These are phyloP conservation scores for Populus alba DNA, from an alignment of 345 rosid genomes.

Conservation along the genomic window DNA sequence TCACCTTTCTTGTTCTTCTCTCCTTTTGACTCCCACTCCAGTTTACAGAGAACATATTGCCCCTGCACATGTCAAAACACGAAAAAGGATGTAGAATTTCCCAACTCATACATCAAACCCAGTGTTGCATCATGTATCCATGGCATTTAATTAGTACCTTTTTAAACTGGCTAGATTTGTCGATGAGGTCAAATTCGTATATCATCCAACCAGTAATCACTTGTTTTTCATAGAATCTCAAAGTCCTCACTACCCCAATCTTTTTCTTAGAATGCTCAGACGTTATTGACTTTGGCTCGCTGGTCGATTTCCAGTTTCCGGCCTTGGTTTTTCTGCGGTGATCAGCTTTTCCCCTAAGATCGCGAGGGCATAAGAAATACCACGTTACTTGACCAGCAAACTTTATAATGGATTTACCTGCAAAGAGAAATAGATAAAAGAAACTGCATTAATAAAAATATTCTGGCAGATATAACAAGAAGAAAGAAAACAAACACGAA, in stretches of 20 bases:
- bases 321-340: not conserved
- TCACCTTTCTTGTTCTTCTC: not conserved
- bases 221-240: not conserved
- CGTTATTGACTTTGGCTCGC: not conserved
- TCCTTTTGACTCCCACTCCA: slow-evolving; percentile 13
- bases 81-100: not conserved
- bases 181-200: slow-evolving; percentile 8
- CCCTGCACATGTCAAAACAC: slow-evolving; percentile 13
- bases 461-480: not conserved
- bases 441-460: not conserved
- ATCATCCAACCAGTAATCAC: slow-evolving; percentile 6
- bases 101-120: not conserved
- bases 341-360: not conserved
- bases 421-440: not conserved
- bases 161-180: not conserved
- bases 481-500: not conserved
- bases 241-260: not conserved
- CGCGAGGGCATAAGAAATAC: not conserved
- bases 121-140: not conserved
- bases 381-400: slow-evolving; percentile 7
- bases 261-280: not conserved
- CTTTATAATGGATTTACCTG: not conserved
- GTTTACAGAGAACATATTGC: slow-evolving; percentile 28
- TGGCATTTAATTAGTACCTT: not conserved
- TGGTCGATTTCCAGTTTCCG: not conserved